Conservation (phyloP, 768 basidiomycete species). For the Tephrocybe sp. region DNA sequence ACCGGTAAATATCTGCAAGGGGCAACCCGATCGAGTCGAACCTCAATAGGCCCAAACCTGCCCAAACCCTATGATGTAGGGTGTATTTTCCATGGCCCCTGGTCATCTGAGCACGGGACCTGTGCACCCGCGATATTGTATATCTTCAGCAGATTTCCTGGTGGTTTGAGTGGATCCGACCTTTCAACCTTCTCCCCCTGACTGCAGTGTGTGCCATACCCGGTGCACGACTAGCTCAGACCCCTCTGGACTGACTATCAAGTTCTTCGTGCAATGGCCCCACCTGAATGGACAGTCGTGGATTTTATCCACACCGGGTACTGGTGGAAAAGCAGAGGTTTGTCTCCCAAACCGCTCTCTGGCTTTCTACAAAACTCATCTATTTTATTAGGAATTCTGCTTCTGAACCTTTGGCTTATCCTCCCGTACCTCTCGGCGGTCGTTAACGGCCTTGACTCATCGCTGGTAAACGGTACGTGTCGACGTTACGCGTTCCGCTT, state of each 20-base stretch:
- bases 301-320: conserved; percentile 57
- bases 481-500: background rate
- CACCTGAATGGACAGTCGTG: conserved; percentile 52
- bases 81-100: background rate
- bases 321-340: conserved; percentile 65
- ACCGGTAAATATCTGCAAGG: background rate
- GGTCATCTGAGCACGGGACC: conserved; percentile 11
- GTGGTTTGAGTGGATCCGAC: conserved; percentile 2
- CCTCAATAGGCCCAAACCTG: background rate
- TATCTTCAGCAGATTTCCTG: background rate
- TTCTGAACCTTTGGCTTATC: conserved; percentile 56
- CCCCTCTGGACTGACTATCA: background rate
- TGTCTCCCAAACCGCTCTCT: conserved; percentile 10
- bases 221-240: background rate
- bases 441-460: conserved; percentile 68
- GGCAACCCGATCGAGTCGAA: conserved; percentile 5
- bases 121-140: background rate
- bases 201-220: background rate
- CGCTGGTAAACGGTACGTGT: conserved; percentile 51
- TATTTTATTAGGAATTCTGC: conserved; percentile 44
- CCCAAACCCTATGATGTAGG: conserved; percentile 6
- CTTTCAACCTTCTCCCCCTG: background rate
- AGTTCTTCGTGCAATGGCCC: conserved; percentile 20
- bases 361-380: background rate
- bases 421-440: conserved; percentile 64